Conservation (phyloP, 345 rosid genomes). For the Citrus glauca region DNA sequence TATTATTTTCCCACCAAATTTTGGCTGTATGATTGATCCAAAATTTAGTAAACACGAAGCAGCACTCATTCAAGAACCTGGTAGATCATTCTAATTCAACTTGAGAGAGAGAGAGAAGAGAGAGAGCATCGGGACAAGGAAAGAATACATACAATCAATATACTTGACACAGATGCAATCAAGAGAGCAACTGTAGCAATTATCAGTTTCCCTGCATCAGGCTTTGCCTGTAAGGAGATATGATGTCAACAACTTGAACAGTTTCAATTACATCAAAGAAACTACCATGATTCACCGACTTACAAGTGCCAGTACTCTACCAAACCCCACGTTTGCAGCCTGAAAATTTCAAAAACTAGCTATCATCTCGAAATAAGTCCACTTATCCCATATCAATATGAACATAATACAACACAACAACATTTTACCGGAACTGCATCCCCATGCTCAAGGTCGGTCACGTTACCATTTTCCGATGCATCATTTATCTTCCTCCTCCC, state of each 20-base stretch:
- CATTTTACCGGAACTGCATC: constrained; percentile 17
- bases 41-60: background rate
- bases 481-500: constrained; percentile 30
- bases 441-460: constrained; percentile 24
- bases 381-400: background rate
- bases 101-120: background rate
- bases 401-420: background rate
- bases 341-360: background rate
- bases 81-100: background rate
- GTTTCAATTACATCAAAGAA: background rate
- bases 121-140: background rate
- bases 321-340: constrained; percentile 24
- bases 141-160: constrained; percentile 15
- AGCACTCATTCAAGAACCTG: background rate
- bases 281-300: constrained; percentile 2
- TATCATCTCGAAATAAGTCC: background rate
- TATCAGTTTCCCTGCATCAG: constrained; percentile 25
- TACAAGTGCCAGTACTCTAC: constrained; percentile 22
- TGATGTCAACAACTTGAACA: background rate
- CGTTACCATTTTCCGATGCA: constrained; percentile 10
- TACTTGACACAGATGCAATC: constrained; percentile 19
- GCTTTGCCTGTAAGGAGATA: constrained; percentile 16
- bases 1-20: constrained; percentile 64
- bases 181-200: constrained; percentile 17
- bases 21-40: constrained; percentile 38